Base-by-base conservation (phyloP, 1,284 basidiomycete species). In the Sporisorium reilianum region DNA sequence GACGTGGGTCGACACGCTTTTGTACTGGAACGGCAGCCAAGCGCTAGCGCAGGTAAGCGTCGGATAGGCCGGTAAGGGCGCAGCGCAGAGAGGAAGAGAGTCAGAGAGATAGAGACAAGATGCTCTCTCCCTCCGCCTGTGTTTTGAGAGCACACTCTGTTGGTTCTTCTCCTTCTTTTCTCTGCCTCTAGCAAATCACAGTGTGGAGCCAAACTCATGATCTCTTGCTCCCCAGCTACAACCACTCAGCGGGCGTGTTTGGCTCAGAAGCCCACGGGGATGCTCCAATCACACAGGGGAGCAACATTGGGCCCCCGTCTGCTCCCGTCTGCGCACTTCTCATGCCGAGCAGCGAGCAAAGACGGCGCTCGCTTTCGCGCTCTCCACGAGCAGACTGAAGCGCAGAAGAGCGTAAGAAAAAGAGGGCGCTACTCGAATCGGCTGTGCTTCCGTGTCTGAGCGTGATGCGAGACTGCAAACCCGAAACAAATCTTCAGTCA, bases 41-140 rank as follows among this genome's bases (percentile, higher is more conserved):
- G n/a, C 18, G 46, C 28, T 48, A 11, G 46, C 46, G 46, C 26
- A 30, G 46, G 18, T 6, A 48, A n/a, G 34, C 38, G 22, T 44
- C 57, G 53, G 64, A 60, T 46, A 49, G 41, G 57, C 64, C 57
- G 64, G 40, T 64, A 25, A 20, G 34, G 18, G 38, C n/a, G 41
- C 36, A 16, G 28, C 23, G 20, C 23, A 26, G 32, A 26, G 22
- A 22, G 46, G 32, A 34, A 6, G 28, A 20, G 10, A 7, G 32
- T n/a, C 32, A 26, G 12, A 12, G 20, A 32, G 11, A 49, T 14
- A 53, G 42, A 7, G 32, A 30, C 28, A 16, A 20, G 16, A 25
- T 22, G 30, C 42, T 46, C 5, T 9, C n/a, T n/a, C n/a, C n/a
- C 8, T 46, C 5, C n/a, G 38, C 20, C 11, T 48, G 32, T 55